Base-by-base conservation (phyloP, 2,329 filamentous ascomycete species). In the Colletotrichum viniferum region DNA sequence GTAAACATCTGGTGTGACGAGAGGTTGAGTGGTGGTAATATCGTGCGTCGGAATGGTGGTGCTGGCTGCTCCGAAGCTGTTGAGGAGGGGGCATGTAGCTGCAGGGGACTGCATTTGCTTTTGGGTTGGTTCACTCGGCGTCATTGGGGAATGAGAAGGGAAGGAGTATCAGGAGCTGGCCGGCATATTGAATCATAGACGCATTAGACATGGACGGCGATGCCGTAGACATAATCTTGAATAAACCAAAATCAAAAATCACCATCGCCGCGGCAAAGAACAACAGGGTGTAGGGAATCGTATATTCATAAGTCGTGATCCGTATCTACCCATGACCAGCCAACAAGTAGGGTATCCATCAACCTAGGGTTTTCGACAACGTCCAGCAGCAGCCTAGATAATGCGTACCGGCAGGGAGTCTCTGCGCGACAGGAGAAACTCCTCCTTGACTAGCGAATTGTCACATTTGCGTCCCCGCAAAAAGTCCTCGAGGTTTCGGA, bases 401-500 rank as follows among this genome's bases (percentile, higher is more conserved):
- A 80, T 81, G 9, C 82, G 80, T 30, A 84, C 82, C 8, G 82
- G 82, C 5, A 81, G 76, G 24, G 82, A 81, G 26, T 82, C 78
- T 48, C 79, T 80, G 55, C 75, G 76, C 24, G 69, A 48, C 62
- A 71, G 16, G 14, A 62, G 26, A 13, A 70, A 56, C 48, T 77
- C 79, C 7, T 78, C 69, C 61, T 75, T 78, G 2, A 86, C 81
- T n/a, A 86, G 76, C n/a, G 84, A 81, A 74, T 86, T 85, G 62
- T 80, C 79, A 78, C 86, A 87, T 3, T 79, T 80, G 18, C 80
- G 79, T 1, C 77, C 79, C 12, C 74, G 76, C 28, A 82, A 78
- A 21, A 88, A 88, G 75, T 90, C 87, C 32, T 85, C 84, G 5
- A 92, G 79, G 80, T 93, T 94, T 71, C 84, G 82, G 76, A 93